Base-by-base conservation (phyloP, 2,329 filamentous ascomycete genomes). In the Fusarium torreyae region DNA sequence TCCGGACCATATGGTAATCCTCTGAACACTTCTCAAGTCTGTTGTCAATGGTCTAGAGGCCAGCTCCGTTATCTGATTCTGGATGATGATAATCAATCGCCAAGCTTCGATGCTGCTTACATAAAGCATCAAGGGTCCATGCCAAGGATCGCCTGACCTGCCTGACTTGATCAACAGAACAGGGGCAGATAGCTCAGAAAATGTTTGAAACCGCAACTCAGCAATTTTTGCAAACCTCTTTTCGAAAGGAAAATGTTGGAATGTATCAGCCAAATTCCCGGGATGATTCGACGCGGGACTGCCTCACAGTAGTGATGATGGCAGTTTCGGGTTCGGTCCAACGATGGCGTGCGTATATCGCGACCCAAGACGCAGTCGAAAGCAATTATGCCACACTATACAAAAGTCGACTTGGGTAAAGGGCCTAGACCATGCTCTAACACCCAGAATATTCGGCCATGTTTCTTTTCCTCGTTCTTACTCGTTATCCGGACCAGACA, bases 71-170 rank as follows among this genome's bases (percentile, higher is more conserved):
- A 13, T 18, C 18, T 20, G 38, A 18, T 20, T 22, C n/a, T 40
- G 18, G n/a, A 31, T 20, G 20, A 20, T 18, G n/a, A 40, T 40
- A 40, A 34, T 43, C 42, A 22, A 31, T 63, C 40, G 42, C 33
- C 61, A 65, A 44, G 40, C 50, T 22, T 49, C 26, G 18, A 34
- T 31, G 17, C 22, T 22, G 53, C 53, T 60, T 31, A 64, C 36
- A 38, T 60, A 65, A 53, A 28, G n/a, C 13, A 48, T 44, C 51
- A 34, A 48, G 46, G 60, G 60, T 53, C 31, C 45, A 39, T 40
- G 20, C 22, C 51, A 60, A 53, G 36, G 18, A 60, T 52, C 13
- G 20, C 17, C 18, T 22, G 24, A 14, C 20, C 11, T 17, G 28
- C 20, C 11, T 17, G 28, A 20, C 51, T 28, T 48, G 7, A 36